These are phyloP conservation scores for Entomortierella parvispora DNA, from an alignment of 192 early-diverging fungal species.

Conservation along the genomic window DNA sequence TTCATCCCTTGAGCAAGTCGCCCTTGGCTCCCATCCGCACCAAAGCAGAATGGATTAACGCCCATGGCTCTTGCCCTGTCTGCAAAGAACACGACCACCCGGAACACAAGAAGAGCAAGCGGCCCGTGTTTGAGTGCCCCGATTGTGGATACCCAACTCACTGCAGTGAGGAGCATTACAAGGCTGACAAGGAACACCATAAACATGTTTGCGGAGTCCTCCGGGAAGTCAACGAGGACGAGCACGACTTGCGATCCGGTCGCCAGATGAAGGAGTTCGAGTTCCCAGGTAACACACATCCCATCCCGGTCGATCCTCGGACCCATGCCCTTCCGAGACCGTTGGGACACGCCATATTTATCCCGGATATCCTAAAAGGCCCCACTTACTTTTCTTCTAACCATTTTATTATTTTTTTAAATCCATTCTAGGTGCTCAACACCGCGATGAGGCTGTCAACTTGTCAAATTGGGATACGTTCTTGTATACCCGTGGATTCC, in stretches of 20 bases:
- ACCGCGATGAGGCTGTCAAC: slow-evolving; percentile 79
- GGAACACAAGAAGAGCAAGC: slow-evolving; percentile 49
- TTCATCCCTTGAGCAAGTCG: slow-evolving; percentile 75
- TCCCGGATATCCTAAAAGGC: too few species aligned
- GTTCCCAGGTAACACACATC: slow-evolving; percentile 66
- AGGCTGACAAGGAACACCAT: slow-evolving; percentile 63
- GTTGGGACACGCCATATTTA: neutral
- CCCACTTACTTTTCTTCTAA: neutral
- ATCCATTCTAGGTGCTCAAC: slow-evolving; percentile 58
- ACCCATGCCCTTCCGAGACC: neutral
- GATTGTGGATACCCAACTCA: slow-evolving; percentile 85
- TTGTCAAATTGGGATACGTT: slow-evolving; percentile 82
- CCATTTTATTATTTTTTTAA: neutral
- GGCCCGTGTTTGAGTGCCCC: slow-evolving; percentile 75
- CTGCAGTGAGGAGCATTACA: slow-evolving; percentile 77
- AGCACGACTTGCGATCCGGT: slow-evolving; percentile 82
- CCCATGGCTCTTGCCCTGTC: slow-evolving; percentile 74
- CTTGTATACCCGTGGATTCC: slow-evolving; percentile 83
- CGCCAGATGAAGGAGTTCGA: slow-evolving; percentile 81
- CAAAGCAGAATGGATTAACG: slow-evolving; percentile 67
- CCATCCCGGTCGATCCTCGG: neutral
- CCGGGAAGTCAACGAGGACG: slow-evolving; percentile 80
- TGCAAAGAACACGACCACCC: slow-evolving; percentile 63
- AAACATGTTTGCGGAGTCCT: slow-evolving; percentile 67
- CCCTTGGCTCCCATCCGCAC: slow-evolving; percentile 74